Evolutionary conservation across 176 grass and related monocot species (phyloP).

Genomic region (Hyparrhenia diplandra): DNA sequence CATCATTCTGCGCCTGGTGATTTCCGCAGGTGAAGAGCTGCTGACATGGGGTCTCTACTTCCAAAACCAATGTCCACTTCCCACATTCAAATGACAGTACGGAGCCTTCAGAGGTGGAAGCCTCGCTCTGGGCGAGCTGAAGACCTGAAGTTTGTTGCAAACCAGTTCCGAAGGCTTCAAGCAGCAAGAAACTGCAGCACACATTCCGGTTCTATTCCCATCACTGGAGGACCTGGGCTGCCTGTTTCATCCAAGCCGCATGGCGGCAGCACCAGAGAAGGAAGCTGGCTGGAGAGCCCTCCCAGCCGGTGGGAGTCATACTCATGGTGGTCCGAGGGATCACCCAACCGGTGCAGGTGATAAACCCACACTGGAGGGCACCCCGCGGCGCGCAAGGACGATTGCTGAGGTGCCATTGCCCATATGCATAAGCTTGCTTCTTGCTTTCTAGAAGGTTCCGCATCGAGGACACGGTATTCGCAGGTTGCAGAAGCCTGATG

Average conservation of each 20-base stretch:
- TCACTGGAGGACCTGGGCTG: slow-evolving; percentile 80
- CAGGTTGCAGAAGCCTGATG: slow-evolving; percentile 80
- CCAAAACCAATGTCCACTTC: slow-evolving; percentile 69
- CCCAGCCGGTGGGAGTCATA: slow-evolving; percentile 63
- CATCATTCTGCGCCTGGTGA: slow-evolving; percentile 56
- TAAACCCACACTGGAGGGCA: slow-evolving; percentile 37
- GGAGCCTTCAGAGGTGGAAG: slow-evolving; percentile 82
- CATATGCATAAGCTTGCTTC: slow-evolving; percentile 59
- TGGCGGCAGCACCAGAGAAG: slow-evolving; percentile 79
- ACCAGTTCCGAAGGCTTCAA: slow-evolving; percentile 89
- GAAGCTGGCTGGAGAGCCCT: slow-evolving; percentile 68
- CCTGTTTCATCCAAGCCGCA: slow-evolving; percentile 88
- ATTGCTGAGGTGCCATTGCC: slow-evolving; percentile 29
- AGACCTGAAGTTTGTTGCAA: slow-evolving; percentile 83
- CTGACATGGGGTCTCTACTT: slow-evolving; percentile 86
- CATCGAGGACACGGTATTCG: slow-evolving; percentile 21
- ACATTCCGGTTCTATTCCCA: slow-evolving; percentile 94
- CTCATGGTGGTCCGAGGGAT: slow-evolving; percentile 50
- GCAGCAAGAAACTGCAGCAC: slow-evolving; percentile 95
- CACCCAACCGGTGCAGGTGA: slow-evolving; percentile 29
- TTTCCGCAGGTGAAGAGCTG: slow-evolving; percentile 82
- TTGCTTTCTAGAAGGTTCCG: slow-evolving; percentile 73
- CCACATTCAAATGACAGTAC: slow-evolving; percentile 67
- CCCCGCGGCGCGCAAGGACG: slow-evolving; percentile 2
- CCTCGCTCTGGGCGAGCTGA: slow-evolving; percentile 75